phyloP scores from a whole-genome alignment of 257 asterid genomes.

The Gentiana dahurica region DNA sequence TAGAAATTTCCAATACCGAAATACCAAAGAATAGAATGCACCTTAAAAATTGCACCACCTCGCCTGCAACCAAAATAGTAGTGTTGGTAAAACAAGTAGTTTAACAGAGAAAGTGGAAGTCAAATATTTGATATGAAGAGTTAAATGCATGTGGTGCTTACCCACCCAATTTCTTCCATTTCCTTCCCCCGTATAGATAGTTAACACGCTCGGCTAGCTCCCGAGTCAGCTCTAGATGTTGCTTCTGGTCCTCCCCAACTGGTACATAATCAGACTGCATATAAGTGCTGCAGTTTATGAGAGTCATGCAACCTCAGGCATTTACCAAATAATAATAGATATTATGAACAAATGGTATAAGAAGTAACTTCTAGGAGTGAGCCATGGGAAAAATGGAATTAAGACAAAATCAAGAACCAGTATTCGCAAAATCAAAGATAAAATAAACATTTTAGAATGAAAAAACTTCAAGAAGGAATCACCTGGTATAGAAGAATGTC shows the following conservation, averaged over 20 bases:
- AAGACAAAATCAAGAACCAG: background rate
- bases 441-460: background rate
- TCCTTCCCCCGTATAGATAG: constrained; percentile 82
- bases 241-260: constrained; percentile 98
- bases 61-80: constrained; percentile 45
- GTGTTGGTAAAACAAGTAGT: constrained; percentile 11
- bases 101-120: background rate
- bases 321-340: constrained; percentile 7
- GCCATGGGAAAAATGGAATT: too few relatives aligned
- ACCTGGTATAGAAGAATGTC: constrained; percentile 96
- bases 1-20: constrained; percentile 8
- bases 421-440: background rate
- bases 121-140: background rate
- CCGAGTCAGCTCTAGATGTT: constrained; percentile 89
- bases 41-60: constrained; percentile 91
- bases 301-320: constrained; percentile 27
- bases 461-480: constrained; percentile 10
- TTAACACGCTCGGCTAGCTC: constrained; percentile 91
- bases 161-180: constrained; percentile 99
- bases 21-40: constrained; percentile 23
- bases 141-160: constrained; percentile 19
- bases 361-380: background rate
- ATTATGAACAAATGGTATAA: constrained; percentile 2
- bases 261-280: constrained; percentile 98
- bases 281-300: constrained; percentile 22